Base-by-base conservation (phyloP, 2,329 filamentous ascomycete species). In the Pyrenochaeta sp. region DNA sequence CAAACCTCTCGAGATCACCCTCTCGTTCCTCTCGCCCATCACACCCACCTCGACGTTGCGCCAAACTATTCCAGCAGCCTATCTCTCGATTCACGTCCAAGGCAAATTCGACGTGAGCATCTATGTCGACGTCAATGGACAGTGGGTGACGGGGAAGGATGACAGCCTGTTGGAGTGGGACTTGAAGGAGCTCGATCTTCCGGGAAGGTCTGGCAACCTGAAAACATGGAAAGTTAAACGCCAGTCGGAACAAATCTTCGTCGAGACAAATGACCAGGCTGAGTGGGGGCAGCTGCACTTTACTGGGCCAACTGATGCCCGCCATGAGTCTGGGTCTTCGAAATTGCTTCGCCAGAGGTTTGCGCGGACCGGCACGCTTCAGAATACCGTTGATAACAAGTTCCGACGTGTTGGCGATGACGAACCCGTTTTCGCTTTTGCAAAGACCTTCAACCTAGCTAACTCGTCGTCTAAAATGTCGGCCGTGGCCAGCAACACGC, bases 271-370 rank as follows among this genome's bases (percentile, higher is more conserved):
- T 29, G 90, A 95, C 60, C 86, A 86, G 29, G 82, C 87, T 1
- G 90, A 95, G 80, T 95, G 90, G 90, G 90, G 90, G 3, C 87
- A 84, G 19, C 70, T 95, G 44, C 82, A 89, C 69, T 90, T 95
- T 65, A 87, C 87, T 15, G 89, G 79, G 2, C 88, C 90, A 15
- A 74, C 77, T 29, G 80, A 86, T 62, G 83, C 82, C 13, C 76
- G 81, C 18, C 86, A 92, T 63, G 84, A 93, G 71, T 83, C 82
- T 51, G 90, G 89, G 20, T 84, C 83, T 14, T 88, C 89, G 6
- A 79, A 77, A 2, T 50, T 77, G 7, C 74, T 94, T 15, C 82
- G 89, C 38, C 82, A 84, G 51, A 77, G 79, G 1, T 96, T 95
- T 69, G 83, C 89, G 1, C 77, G 79, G 44, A 85, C 80, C 9